Evolutionary conservation across 139 green algal genomes (phyloP), one percentile per base, ranked within the genome.

Genomic region (Coelastrella sp.): DNA sequence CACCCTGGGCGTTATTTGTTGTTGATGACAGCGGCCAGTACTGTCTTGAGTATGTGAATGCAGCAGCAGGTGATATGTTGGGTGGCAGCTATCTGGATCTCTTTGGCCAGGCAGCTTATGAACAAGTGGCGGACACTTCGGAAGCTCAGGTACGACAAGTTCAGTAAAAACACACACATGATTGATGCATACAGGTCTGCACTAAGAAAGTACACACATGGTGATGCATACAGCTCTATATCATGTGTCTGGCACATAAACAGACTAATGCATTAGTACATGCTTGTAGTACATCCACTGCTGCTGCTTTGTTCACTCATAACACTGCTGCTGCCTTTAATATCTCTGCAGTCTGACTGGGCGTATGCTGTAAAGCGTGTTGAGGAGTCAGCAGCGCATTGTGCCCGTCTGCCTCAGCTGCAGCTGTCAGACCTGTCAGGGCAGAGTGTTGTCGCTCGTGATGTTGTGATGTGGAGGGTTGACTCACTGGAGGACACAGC

Each of bases 41-140:
- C 25, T 32, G 32, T 3, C 37, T 93, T 13, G 89, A 93, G 79
- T 93, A 93, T 75, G 85, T 80, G 35, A 93, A 93, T 83, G 50
- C 38, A 5, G 37, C 73, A 15, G 83, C 79, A 3, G 63, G 35
- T 1, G 0, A 34, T 7, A 59, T 66, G 57, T 41, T 82, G 21
- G 82, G 82, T 4, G 35, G 41, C 1, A 27, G 38, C 7, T 87
- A 87, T 51, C 71, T 87, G 53, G 82, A 81, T 15, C 40, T 87
- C 37, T 87, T 87, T 67, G 82, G 82, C 6, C 32, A 34, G 27
- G 19, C 69, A 5, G n/a, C 48, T 34, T 43, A 59, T 25, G 53
- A 82, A 40, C 32, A 83, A 19, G 69, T 87, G 35, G 67, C 34
- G 2, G 45, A 45, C 7, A 60, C 27, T 35, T 23, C 72, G 50